Percentiles rank a stretch among this genome's conserved stretches.
These are phyloP conservation scores for Prunella vulgaris DNA, from an alignment of 257 asterid species.

Conservation along the genomic window DNA sequence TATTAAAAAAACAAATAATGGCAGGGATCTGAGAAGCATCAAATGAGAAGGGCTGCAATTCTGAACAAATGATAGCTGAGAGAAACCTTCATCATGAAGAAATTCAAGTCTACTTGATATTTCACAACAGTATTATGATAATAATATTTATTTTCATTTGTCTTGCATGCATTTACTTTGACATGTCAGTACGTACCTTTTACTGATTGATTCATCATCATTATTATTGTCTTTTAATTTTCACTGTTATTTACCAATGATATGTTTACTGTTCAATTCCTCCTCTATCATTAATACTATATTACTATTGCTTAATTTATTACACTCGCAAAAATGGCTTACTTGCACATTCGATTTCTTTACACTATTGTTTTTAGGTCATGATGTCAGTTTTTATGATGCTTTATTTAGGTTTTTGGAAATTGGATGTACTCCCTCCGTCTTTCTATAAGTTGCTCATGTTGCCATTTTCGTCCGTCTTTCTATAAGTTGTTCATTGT, in stretches of 20 bases:
- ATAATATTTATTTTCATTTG: background rate
- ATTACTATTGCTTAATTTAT: background rate
- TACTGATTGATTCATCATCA: background rate
- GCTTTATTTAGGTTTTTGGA: too few relatives aligned
- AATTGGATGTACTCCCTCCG: too few relatives aligned
- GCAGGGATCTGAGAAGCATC: constrained; percentile 56
- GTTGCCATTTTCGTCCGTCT: too few relatives aligned
- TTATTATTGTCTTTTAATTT: background rate
- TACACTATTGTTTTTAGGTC: too few relatives aligned
- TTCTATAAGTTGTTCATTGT: too few relatives aligned
- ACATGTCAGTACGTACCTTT: background rate
- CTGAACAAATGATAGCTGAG: constrained; percentile 32
- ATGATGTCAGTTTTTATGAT: too few relatives aligned
- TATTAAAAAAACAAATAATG: background rate
- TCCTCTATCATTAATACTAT: background rate
- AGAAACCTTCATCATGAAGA: background rate
- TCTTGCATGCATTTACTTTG: constrained; percentile 23
- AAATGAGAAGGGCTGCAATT: constrained; percentile 44
- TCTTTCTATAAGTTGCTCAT: too few relatives aligned
- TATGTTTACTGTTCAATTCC: background rate
- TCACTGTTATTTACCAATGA: background rate
- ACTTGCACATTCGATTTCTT: background rate
- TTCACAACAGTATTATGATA: background rate
- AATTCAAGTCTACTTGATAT: background rate
- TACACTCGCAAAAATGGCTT: background rate